Percentiles rank a stretch among this genome's conserved stretches.
Evolutionary conservation across 2,329 filamentous ascomycete genomes (phyloP).

Genomic region (Mycosphaerella arachidis): DNA sequence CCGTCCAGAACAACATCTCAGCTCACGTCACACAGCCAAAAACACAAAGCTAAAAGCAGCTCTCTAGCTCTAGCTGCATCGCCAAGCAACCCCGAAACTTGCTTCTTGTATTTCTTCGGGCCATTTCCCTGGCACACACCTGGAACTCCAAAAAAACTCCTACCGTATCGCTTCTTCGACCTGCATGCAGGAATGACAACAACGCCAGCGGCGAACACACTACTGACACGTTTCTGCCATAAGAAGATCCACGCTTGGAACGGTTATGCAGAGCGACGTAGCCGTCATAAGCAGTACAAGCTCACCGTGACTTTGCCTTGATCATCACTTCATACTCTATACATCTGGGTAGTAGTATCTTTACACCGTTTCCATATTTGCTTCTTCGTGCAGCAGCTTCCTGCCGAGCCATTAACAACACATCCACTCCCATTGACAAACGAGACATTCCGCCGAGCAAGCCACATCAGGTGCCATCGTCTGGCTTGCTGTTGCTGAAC

Average conservation of each 20-base stretch:
- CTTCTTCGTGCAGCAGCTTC: background rate
- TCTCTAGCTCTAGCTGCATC: background rate
- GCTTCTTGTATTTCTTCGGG: background rate
- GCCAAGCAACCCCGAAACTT: background rate
- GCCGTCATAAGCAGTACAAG: no score
- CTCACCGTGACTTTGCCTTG: background rate
- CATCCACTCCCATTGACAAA: background rate
- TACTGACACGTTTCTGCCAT: background rate
- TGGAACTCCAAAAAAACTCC: background rate
- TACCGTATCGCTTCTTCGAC: background rate
- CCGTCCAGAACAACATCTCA: background rate
- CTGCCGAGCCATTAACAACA: background rate
- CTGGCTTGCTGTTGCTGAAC: slow-evolving; percentile 25
- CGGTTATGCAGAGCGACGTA: background rate
- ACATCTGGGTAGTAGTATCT: background rate
- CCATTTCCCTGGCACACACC: background rate
- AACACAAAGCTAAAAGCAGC: background rate
- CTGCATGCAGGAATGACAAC: background rate
- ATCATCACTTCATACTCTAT: background rate
- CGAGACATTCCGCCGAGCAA: background rate
- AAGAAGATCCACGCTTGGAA: background rate
- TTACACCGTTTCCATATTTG: background rate
- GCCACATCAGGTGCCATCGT: slow-evolving; percentile 29
- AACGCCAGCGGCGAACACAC: background rate
- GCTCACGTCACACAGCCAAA: background rate